phyloP scores from a whole-genome alignment of 2,329 filamentous ascomycete genomes.

The Periconia sp. region DNA sequence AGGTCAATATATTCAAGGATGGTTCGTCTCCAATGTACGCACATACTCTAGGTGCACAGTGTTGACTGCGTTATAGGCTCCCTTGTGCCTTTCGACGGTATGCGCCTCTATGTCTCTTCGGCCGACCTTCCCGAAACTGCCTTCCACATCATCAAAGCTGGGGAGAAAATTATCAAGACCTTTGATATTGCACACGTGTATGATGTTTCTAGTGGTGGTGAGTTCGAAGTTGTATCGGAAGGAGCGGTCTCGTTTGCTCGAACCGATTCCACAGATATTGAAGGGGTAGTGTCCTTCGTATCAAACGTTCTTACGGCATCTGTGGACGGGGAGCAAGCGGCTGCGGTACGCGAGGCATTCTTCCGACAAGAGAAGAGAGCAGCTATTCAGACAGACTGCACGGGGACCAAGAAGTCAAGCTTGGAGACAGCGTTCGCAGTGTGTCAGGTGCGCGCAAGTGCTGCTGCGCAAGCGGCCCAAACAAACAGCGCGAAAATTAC shows the following conservation, averaged over 20 bases:
- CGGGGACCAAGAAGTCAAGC: conserved; percentile 51
- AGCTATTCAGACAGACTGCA: conserved; percentile 60
- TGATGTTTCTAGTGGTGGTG: conserved; percentile 57
- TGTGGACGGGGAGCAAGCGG: conserved; percentile 62
- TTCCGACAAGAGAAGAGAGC: conserved; percentile 60
- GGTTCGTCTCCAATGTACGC: no score
- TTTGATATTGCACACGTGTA: conserved; percentile 63
- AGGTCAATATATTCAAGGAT: conserved; percentile 57
- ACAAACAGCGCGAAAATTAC: conserved; percentile 57
- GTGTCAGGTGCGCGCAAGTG: conserved; percentile 58
- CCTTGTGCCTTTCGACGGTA: conserved; percentile 57
- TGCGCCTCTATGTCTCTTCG: conserved; percentile 56
- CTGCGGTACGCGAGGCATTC: conserved; percentile 55
- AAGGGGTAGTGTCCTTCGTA: conserved; percentile 60
- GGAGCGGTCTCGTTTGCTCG: conserved; percentile 64
- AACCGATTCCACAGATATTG: conserved; percentile 53
- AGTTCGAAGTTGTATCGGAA: conserved; percentile 59
- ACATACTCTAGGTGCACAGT: no score
- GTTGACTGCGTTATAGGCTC: no score
- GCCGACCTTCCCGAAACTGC: conserved; percentile 53
- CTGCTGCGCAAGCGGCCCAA: conserved; percentile 58
- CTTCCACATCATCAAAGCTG: conserved; percentile 55
- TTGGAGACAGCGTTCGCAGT: conserved; percentile 58
- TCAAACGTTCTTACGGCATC: conserved; percentile 63
- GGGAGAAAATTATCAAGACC: conserved; percentile 56